Base-by-base conservation (phyloP, 352 stramenopile genomes). In the Globisporangium spinosum region DNA sequence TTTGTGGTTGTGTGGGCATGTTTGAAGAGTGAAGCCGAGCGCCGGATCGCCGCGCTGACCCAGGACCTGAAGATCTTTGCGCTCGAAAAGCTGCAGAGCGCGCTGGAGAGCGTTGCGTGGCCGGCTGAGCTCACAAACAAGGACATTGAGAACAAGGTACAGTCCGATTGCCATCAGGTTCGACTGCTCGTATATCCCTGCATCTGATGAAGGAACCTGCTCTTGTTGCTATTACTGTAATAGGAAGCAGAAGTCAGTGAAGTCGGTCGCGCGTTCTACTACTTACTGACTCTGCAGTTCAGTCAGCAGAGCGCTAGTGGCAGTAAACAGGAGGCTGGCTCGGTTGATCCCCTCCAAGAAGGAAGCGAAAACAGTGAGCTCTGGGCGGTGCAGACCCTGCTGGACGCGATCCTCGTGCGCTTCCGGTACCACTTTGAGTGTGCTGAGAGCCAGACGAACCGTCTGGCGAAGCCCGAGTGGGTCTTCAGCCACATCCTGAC, bases 391-490 rank as follows among this genome's bases (percentile, higher is more conserved):
- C 76, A 89, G 25, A 87, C 75, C 56, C 64, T 94, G 6, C 23
- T 92, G 10, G 74, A 91, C 15, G 73, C 83, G 2, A 43, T 92
- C 32, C 58, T 85, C 12, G 68, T 82, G 65, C 82, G 85, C 25
- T 92, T 92, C 60, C 80, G 77, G 13, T 94, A 83, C 70, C 85
- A 94, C 25, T 94, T 94, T 67, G 82, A 89, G 63, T 76, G 82
- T n/a, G 8, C 27, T 1, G 80, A 87, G 3, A 94, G 85, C 68
- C 72, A 78, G 32, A 92, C 82, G 17, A 94, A 91, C 64, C 80
- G 82, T 35, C 49, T 94, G 8, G 75, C 82, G 2, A 94, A 91
- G 73, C 85, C 85, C 0, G 85, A 94, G 67, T 94, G 85, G 85
- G 85, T 79, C 65, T 60, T 94, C 20, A 85, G 67, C 58, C 70